Conservation (phyloP, 208 protist species). For the Lotmaria passim region DNA sequence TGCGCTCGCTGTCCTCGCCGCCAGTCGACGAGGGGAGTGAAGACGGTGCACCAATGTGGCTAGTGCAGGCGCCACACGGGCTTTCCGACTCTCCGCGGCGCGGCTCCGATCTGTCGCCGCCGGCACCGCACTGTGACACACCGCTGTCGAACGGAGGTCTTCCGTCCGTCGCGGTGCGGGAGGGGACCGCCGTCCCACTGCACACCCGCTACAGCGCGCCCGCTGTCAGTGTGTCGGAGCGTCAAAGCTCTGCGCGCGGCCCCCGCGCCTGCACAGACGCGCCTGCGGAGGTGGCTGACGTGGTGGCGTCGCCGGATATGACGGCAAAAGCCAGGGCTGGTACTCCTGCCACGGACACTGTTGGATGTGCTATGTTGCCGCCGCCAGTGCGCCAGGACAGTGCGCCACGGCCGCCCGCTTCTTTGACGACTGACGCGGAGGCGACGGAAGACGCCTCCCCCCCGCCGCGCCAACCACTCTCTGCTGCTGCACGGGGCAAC, state of each 20-base stretch:
- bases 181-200: constrained; percentile 13
- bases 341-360: background rate
- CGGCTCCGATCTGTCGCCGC: background rate
- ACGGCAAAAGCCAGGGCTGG: background rate
- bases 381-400: background rate
- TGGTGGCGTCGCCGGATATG: background rate
- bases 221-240: background rate
- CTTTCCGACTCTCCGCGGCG: constrained; percentile 25
- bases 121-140: constrained; percentile 8
- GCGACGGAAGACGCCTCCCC: background rate
- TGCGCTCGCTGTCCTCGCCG: constrained; percentile 10
- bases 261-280: background rate
- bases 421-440: background rate
- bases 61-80: constrained; percentile 8
- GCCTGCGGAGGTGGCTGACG: background rate
- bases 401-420: background rate
- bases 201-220: background rate
- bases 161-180: constrained; percentile 9
- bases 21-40: background rate
- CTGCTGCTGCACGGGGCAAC: background rate
- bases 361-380: background rate
- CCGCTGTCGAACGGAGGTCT: constrained; percentile 1
- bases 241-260: background rate
- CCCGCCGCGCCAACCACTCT: background rate
- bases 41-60: background rate